These are phyloP conservation scores for Ulmus americana DNA, from an alignment of 331 rosid species.

Conservation along the genomic window DNA sequence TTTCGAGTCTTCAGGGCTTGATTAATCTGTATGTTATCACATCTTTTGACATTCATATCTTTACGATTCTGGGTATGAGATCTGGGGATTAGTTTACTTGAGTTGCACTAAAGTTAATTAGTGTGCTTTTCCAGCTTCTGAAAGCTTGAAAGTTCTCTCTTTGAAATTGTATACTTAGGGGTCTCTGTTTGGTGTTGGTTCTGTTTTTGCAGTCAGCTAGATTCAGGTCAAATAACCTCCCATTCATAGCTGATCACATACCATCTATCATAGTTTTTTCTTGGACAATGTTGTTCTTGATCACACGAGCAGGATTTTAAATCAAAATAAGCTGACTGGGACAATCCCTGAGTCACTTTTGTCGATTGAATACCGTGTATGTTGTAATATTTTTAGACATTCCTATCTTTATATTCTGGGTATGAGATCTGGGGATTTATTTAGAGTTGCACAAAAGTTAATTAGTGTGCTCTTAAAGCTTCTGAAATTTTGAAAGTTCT, in stretches of 20 bases:
- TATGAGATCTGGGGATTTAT: not conserved
- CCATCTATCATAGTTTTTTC: conserved; percentile 14
- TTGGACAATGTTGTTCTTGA: conserved; percentile 19
- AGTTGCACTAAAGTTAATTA: not conserved
- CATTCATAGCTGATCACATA: conserved; percentile 13
- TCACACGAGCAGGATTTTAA: conserved; percentile 59
- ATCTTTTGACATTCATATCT: conserved; percentile 16
- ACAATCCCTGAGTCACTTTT: conserved; percentile 73
- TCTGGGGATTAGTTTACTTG: not conserved
- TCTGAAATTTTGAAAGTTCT: conserved; percentile 1
- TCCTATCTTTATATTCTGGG: not conserved
- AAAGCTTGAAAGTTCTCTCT: not conserved
- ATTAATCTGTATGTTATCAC: conserved; percentile 52
- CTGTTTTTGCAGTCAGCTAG: too few relatives aligned
- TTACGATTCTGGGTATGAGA: too few relatives aligned
- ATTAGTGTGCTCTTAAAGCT: not conserved
- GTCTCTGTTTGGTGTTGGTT: not conserved
- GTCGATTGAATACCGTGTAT: conserved; percentile 52
- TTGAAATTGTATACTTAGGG: not conserved
- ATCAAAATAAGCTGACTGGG: conserved; percentile 68
- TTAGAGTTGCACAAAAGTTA: not conserved
- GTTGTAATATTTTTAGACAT: conserved; percentile 29
- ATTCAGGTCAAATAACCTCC: not conserved
- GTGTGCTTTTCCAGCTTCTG: not conserved
- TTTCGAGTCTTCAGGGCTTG: conserved; percentile 49